Evolutionary conservation across 78 protist species (phyloP).

Genomic region (Dictyostelium brefeldianum): DNA sequence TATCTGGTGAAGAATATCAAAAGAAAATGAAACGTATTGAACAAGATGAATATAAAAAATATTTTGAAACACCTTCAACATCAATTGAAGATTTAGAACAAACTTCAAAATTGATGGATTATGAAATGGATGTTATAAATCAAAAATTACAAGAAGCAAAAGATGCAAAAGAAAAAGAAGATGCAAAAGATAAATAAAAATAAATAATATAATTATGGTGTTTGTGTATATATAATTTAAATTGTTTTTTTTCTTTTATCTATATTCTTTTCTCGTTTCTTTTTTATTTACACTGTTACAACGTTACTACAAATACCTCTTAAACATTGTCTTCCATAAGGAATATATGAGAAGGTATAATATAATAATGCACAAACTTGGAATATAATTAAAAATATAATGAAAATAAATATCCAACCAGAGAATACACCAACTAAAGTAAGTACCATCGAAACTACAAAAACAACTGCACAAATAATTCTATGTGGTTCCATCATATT

Average conservation of each 20-base stretch:
- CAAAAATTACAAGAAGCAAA: slow-evolving; percentile 19
- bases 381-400: slow-evolving; percentile 52
- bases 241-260: background rate
- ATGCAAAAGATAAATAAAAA: background rate
- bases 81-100: slow-evolving; percentile 13
- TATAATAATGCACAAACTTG: slow-evolving; percentile 64
- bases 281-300: slow-evolving; percentile 26
- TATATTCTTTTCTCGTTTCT: slow-evolving; percentile 9
- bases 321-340: slow-evolving; percentile 77
- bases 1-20: slow-evolving; percentile 47
- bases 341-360: slow-evolving; percentile 58
- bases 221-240: background rate
- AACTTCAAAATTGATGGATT: background rate
- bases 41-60: slow-evolving; percentile 49
- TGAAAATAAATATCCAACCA: slow-evolving; percentile 39
- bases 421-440: slow-evolving; percentile 63
- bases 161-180: background rate
- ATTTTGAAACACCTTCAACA: background rate
- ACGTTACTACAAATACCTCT: slow-evolving; percentile 48
- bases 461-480: slow-evolving; percentile 68
- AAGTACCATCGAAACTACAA: slow-evolving; percentile 43
- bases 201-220: background rate
- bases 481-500: slow-evolving; percentile 70
- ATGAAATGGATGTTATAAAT: background rate
- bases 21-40: background rate